These are phyloP conservation scores for Fusarium clavum DNA, from an alignment of 2,329 filamentous ascomycete species.

Conservation along the genomic window DNA sequence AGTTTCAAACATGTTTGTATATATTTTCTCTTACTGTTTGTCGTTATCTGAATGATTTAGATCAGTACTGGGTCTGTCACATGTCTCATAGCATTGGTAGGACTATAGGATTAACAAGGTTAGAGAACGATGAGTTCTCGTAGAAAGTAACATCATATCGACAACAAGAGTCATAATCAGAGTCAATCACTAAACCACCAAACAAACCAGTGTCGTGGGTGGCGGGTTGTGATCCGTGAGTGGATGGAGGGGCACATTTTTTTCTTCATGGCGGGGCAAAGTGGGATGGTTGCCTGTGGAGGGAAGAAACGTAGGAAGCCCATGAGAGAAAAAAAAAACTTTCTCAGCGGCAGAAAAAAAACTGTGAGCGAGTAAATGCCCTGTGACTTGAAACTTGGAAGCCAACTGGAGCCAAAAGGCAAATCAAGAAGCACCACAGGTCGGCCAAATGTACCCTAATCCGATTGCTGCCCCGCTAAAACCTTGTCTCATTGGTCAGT, in stretches of 20 bases:
- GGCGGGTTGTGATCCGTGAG: constrained; percentile 27
- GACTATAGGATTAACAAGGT: neutral
- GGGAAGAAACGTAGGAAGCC: neutral
- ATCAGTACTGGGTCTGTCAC: neutral
- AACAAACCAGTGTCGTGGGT: constrained; percentile 17
- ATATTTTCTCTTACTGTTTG: neutral
- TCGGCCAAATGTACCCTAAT: constrained; percentile 46
- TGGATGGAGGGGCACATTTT: constrained; percentile 33
- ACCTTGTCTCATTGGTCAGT: constrained; percentile 41
- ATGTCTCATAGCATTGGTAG: neutral
- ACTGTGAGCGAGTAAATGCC: constrained; percentile 10
- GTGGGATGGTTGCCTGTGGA: constrained; percentile 14
- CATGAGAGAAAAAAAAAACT: constrained; percentile 12
- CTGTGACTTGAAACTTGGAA: neutral
- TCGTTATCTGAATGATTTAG: neutral
- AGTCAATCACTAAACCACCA: constrained; percentile 27
- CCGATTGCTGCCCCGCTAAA: constrained; percentile 33
- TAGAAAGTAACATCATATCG: constrained; percentile 1
- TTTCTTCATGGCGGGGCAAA: constrained; percentile 21
- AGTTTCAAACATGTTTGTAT: neutral
- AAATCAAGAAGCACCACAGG: constrained; percentile 12
- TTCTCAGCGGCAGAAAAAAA: constrained; percentile 20
- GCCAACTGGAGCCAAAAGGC: neutral
- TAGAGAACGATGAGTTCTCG: neutral
- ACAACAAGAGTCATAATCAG: constrained; percentile 5